Evolutionary conservation across 177 flowering plant genomes (phyloP).

Genomic region (Vitis hybrid): DNA sequence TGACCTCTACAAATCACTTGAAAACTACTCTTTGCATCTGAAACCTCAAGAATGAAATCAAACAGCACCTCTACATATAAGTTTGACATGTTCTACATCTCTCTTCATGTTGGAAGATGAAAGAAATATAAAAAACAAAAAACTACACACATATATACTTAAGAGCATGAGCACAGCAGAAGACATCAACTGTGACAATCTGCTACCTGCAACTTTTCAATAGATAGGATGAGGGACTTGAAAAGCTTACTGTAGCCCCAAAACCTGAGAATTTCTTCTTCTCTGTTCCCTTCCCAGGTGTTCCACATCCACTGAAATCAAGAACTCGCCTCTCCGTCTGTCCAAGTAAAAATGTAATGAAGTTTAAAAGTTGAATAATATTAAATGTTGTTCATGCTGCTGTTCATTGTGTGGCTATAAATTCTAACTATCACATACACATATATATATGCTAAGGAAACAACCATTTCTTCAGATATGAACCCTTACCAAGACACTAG

Average conservation of each 20-base stretch:
- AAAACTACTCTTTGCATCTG: neutral
- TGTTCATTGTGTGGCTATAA: no score
- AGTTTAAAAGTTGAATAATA: no score
- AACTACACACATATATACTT: neutral
- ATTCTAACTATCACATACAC: no score
- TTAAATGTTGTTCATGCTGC: no score
- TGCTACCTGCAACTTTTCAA: constrained; percentile 75
- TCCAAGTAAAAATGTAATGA: constrained; percentile 10
- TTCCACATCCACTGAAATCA: constrained; percentile 91
- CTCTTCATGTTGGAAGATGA: neutral
- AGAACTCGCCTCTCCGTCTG: constrained; percentile 80
- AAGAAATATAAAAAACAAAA: neutral
- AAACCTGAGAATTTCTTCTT: constrained; percentile 23
- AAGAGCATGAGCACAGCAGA: neutral
- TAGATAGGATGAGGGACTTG: constrained; percentile 74
- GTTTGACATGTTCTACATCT: neutral
- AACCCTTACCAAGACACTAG: no score
- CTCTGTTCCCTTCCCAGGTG: constrained; percentile 59
- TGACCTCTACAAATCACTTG: neutral
- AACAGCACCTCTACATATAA: neutral
- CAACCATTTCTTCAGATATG: no score
- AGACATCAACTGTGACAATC: neutral
- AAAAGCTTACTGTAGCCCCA: constrained; percentile 24
- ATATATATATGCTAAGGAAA: no score
- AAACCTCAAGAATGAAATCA: neutral